A percentile compares a stretch with the other conserved stretches of the same genome.
phyloP scores from a whole-genome alignment of 2,329 filamentous ascomycete species.

The Epichloe scottii region DNA sequence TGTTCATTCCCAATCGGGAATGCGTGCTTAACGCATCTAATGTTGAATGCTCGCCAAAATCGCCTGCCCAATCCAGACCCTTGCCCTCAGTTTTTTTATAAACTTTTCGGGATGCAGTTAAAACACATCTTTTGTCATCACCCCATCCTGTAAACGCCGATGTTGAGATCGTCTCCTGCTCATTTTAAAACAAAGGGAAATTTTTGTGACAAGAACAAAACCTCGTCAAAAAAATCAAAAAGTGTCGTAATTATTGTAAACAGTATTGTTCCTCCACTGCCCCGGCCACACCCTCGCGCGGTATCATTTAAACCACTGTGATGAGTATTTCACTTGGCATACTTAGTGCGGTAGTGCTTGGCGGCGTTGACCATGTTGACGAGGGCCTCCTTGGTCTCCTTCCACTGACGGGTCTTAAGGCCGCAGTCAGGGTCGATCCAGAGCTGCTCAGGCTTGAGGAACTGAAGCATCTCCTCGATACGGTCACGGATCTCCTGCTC shows the following conservation, averaged over 20 bases:
- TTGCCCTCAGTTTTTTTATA: slow-evolving; percentile 19
- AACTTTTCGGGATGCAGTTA: slow-evolving; percentile 22
- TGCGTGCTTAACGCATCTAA: slow-evolving; percentile 20
- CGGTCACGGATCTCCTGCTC: slow-evolving; percentile 98
- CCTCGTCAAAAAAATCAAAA: slow-evolving; percentile 10
- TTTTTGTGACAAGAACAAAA: slow-evolving; percentile 3
- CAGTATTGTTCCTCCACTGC: slow-evolving; percentile 9
- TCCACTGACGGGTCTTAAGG: slow-evolving; percentile 98
- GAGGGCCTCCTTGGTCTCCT: slow-evolving; percentile 94
- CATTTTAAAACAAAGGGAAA: slow-evolving; percentile 18
- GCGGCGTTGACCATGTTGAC: slow-evolving; percentile 96
- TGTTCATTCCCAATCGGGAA: slow-evolving; percentile 19
- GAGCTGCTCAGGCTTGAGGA: slow-evolving; percentile 95
- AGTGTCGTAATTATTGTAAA: slow-evolving; percentile 18
- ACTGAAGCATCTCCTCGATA: slow-evolving; percentile 94
- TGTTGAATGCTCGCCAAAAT: slow-evolving; percentile 28
- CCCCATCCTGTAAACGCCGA: slow-evolving; percentile 36
- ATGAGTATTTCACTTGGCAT: slow-evolving; percentile 45
- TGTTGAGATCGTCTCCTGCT: slow-evolving; percentile 44
- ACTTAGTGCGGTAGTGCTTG: slow-evolving; percentile 90
- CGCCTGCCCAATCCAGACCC: slow-evolving; percentile 9
- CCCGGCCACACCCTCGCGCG: slow-evolving; percentile 8
- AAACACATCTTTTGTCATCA: slow-evolving; percentile 22
- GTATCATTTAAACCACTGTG: slow-evolving; percentile 9
- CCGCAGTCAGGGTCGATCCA: slow-evolving; percentile 99